Conservation (phyloP, 1,139 yeast species). For the Schwanniomyces etchellsii region DNA sequence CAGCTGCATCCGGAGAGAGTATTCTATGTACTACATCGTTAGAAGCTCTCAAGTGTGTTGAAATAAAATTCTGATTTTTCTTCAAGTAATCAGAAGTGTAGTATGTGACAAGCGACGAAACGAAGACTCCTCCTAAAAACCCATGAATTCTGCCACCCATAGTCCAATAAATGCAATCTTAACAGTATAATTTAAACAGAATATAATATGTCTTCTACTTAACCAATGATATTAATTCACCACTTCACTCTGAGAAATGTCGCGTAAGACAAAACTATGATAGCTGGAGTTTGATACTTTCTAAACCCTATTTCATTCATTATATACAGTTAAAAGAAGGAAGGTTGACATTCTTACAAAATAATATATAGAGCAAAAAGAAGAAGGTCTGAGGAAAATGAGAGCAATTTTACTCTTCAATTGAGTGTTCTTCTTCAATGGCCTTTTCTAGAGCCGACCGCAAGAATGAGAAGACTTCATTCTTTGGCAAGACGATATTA, state of each 20-base stretch:
- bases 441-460: slow-evolving; percentile 23
- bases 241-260: too few species aligned
- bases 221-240: too few species aligned
- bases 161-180: too few species aligned
- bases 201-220: too few species aligned
- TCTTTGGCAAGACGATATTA: slow-evolving; percentile 27
- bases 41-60: slow-evolving; percentile 44
- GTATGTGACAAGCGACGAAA: slow-evolving; percentile 62
- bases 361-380: too few species aligned
- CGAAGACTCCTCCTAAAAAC: slow-evolving; percentile 60
- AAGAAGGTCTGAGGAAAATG: too few species aligned
- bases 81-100: slow-evolving; percentile 57
- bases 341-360: too few species aligned
- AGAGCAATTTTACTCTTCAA: background rate
- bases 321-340: too few species aligned
- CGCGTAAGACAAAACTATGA: background rate
- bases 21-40: slow-evolving; percentile 45
- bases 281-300: too few species aligned
- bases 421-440: slow-evolving; percentile 10
- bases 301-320: too few species aligned
- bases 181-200: too few species aligned
- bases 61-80: slow-evolving; percentile 41
- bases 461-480: slow-evolving; percentile 38
- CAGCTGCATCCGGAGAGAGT: slow-evolving; percentile 35
- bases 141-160: slow-evolving; percentile 72